These are phyloP conservation scores for Scolecobasidium constrictum DNA, from an alignment of 2,329 filamentous ascomycete genomes.

Conservation along the genomic window DNA sequence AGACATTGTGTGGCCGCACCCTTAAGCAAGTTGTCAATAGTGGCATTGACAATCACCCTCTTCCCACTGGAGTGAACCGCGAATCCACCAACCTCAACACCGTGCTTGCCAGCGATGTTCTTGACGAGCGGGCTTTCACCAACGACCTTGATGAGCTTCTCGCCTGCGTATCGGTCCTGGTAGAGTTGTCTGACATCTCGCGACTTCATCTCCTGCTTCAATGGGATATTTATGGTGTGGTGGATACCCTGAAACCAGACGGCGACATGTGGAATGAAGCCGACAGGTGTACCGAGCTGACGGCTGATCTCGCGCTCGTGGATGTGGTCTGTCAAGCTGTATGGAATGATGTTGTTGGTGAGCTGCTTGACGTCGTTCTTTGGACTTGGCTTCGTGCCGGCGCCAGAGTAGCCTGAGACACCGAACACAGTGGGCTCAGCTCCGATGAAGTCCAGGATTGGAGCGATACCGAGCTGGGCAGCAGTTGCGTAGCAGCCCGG, in stretches of 20 bases:
- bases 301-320: constrained; percentile 83
- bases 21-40: constrained; percentile 90
- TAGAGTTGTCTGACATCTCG: constrained; percentile 90
- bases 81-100: constrained; percentile 89
- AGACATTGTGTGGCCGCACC: constrained; percentile 87
- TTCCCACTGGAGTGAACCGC: constrained; percentile 84
- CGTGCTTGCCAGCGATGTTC: constrained; percentile 72
- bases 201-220: constrained; percentile 76
- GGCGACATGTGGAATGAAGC: constrained; percentile 91
- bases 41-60: constrained; percentile 86
- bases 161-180: constrained; percentile 90
- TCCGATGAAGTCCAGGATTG: constrained; percentile 65
- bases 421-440: constrained; percentile 78
- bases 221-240: constrained; percentile 80
- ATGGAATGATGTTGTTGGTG: constrained; percentile 80
- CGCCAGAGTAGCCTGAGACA: constrained; percentile 87
- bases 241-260: constrained; percentile 95
- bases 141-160: constrained; percentile 86
- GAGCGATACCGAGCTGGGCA: constrained; percentile 79
- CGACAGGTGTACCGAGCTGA: constrained; percentile 64
- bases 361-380: constrained; percentile 87
- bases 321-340: constrained; percentile 85
- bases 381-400: constrained; percentile 83
- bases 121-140: constrained; percentile 83
- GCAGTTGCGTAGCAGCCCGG: constrained; percentile 94